These are phyloP conservation scores for Hypoxylon sp. DNA, from an alignment of 2,329 filamentous ascomycete species.

Conservation along the genomic window DNA sequence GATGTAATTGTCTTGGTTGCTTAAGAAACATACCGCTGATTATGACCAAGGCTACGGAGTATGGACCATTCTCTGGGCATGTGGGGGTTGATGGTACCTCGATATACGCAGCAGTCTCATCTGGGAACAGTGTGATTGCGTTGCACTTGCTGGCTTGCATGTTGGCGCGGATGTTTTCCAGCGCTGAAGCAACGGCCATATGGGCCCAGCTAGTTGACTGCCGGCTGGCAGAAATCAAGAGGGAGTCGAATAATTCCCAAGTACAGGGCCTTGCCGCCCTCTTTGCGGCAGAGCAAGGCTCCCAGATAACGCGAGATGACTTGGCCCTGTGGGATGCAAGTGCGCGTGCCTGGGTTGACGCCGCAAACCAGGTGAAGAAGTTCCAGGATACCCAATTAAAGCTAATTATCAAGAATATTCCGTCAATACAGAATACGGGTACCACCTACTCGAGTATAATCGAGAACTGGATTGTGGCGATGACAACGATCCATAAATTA, in stretches of 20 bases:
- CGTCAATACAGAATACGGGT: neutral
- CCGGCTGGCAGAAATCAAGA: neutral
- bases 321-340: constrained; percentile 54
- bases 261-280: neutral
- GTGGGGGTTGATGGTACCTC: constrained; percentile 47
- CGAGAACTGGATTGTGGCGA: neutral
- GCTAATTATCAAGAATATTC: neutral
- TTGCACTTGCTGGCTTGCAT: constrained; percentile 56
- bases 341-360: constrained; percentile 54
- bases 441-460: neutral
- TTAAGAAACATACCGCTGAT: neutral
- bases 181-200: constrained; percentile 51
- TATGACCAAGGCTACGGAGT: neutral
- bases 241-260: neutral
- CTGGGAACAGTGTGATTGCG: constrained; percentile 46
- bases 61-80: constrained; percentile 38
- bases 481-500: neutral
- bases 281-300: constrained; percentile 20
- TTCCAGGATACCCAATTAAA: neutral
- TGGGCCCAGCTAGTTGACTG: constrained; percentile 55
- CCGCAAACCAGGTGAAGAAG: constrained; percentile 48
- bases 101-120: constrained; percentile 56
- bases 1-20: too few relatives aligned
- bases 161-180: constrained; percentile 54
- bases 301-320: constrained; percentile 24